Base-by-base conservation (phyloP, 2,329 filamentous ascomycete genomes). In the Penicillium verrucosum region DNA sequence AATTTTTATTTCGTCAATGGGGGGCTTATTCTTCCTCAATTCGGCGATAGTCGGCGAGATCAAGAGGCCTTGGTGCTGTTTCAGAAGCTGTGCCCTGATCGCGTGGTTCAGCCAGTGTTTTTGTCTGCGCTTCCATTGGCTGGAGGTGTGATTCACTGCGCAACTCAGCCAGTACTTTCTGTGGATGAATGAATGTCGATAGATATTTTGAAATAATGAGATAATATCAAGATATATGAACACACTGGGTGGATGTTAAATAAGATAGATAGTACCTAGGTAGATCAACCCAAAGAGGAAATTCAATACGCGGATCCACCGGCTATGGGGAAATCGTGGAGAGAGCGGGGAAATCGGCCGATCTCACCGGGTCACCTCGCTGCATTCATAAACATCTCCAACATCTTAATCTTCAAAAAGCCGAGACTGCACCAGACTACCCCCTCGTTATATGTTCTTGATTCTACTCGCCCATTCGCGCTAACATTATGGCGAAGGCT, bases 1-100 rank as follows among this genome's bases (percentile, higher is more conserved):
- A 71, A 71, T 44, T 71, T 66, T 29, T 65, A 66, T 29, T 64
- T 71, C 21, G 66, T 67, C n/a, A 71, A 71, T 52, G 68, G 62
- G 0, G 67, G 64, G 3, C 51, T 70, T 5, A 61, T 71, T 27
- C 12, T 70, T 21, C 67, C 69, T 4, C 60, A 62, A 38, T 70
- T 70, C 57, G 69, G 68, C 25, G 61, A 68, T 44, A 29, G 57
- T 11, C 25, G 37, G 29, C 46, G 30, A 23, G 68, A 70, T 54
- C 41, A 18, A 23, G 46, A 61, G 14, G 68, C 66, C 3, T 27
- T 68, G 16, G 60, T 58, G 14, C 43, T 57, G 32, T 59, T 68
- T n/a, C 58, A 62, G 23, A 55, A 43, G 18, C 30, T 70, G 29
- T 68, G 62, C 38, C 65, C 65, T 9, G 60, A 64, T 10, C 54